These are phyloP conservation scores for Xylaria sp. DNA, from an alignment of 495 filamentous ascomycete species.

Conservation along the genomic window DNA sequence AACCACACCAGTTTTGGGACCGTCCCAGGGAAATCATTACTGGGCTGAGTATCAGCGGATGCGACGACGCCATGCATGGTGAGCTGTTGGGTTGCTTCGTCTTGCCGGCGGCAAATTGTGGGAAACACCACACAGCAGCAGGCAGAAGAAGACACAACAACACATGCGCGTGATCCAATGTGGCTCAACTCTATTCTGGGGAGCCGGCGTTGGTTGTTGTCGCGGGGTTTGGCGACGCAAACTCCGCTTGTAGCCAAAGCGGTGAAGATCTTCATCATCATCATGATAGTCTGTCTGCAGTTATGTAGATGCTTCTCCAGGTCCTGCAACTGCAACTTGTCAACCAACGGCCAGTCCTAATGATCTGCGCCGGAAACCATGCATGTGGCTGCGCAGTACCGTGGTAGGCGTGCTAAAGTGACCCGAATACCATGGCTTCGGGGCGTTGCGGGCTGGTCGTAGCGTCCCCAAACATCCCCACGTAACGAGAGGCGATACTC, in stretches of 20 bases:
- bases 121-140: neutral
- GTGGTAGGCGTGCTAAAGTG: too few species aligned
- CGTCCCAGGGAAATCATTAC: neutral
- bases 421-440: too few species aligned
- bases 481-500: neutral
- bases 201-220: neutral
- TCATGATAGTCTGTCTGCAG: neutral
- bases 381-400: constrained; percentile 2
- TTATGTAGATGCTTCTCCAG: neutral
- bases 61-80: constrained; percentile 3
- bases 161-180: neutral
- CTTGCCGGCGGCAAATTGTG: constrained; percentile 21
- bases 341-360: neutral
- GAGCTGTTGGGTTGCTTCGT: constrained; percentile 8
- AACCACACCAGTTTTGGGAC: neutral
- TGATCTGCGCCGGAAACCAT: neutral
- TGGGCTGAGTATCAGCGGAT: neutral
- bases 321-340: neutral
- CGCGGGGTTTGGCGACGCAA: neutral
- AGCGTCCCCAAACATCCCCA: neutral
- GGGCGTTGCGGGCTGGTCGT: neutral
- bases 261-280: constrained; percentile 19
- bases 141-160: neutral
- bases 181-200: constrained; percentile 1
- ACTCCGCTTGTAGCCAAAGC: neutral